Evolutionary conservation across 2,329 filamentous ascomycete species (phyloP).

Genomic region (Xylaria arbuscula): DNA sequence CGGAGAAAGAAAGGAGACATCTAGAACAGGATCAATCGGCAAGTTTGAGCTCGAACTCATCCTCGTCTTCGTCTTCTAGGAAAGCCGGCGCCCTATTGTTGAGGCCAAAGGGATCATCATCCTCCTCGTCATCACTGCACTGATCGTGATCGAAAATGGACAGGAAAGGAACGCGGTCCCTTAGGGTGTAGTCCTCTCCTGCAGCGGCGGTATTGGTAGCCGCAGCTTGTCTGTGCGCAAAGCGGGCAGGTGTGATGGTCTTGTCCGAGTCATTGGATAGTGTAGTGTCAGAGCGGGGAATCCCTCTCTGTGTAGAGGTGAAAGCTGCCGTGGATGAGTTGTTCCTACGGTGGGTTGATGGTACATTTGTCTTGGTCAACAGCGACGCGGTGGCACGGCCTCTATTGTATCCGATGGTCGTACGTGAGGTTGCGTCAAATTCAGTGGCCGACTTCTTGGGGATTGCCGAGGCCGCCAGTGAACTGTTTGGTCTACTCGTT

Average conservation of each 20-base stretch:
- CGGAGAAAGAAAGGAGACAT: neutral
- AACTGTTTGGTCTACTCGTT: slow-evolving; percentile 44
- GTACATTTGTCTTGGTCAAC: slow-evolving; percentile 53
- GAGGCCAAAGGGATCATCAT: slow-evolving; percentile 47
- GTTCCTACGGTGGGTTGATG: slow-evolving; percentile 39
- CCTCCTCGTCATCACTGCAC: slow-evolving; percentile 50
- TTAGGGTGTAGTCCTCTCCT: slow-evolving; percentile 52
- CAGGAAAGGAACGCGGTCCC: slow-evolving; percentile 63
- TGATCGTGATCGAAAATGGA: slow-evolving; percentile 65
- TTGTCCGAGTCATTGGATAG: slow-evolving; percentile 54
- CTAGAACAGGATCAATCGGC: slow-evolving; percentile 32
- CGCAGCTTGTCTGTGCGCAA: slow-evolving; percentile 49
- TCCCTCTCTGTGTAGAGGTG: slow-evolving; percentile 32
- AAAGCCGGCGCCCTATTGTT: slow-evolving; percentile 47
- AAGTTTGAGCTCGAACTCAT: slow-evolving; percentile 67
- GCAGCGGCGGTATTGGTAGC: slow-evolving; percentile 36
- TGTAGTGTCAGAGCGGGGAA: slow-evolving; percentile 52
- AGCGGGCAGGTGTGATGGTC: slow-evolving; percentile 62
- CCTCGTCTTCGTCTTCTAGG: slow-evolving; percentile 55
- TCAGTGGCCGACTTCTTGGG: slow-evolving; percentile 64
- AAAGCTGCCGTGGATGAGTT: slow-evolving; percentile 13
- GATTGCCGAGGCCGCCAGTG: slow-evolving; percentile 56
- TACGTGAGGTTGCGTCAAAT: slow-evolving; percentile 77
- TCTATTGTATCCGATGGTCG: slow-evolving; percentile 86
- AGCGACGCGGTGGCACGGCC: slow-evolving; percentile 70